Base-by-base conservation (phyloP, 108 stramenopile genomes). In the Cyclotella kingstonii region DNA sequence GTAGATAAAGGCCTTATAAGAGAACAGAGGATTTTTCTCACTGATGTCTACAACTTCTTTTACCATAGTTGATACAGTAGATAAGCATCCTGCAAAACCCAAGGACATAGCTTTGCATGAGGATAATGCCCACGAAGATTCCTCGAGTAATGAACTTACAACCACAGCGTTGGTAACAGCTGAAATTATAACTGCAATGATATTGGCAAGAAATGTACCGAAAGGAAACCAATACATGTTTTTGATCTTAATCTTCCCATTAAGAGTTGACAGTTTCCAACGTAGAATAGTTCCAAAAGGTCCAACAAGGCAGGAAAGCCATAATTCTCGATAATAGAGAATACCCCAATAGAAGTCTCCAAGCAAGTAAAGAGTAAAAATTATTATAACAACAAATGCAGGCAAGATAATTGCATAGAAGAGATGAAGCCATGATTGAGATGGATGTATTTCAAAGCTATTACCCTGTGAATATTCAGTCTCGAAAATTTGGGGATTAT, bases 61-160 rank as follows among this genome's bases (percentile, higher is more conserved):
- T 14, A 76, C 82, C 29, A 86, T 54, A 10, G 90, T 77, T 8
- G 90, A 91, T 3, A 91, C 87, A 6, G 90, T 88, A 12, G 85
- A 85, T 23, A 91, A 53, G 61, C 82, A 83, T 11, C 87, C 90
- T 30, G 84, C 82, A 51, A 87, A 74, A 15, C 90, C 90, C 9
- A 76, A 14, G 8, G 49, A 60, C 1, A 66, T 33, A 18, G 57
- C 70, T 25, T 61, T 52, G 9, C 86, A 14, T 18, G 61, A 70
- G 17, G 58, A 49, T 14, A 27, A 36, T 43, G 21, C 38, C 83
- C 77, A 84, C 42, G 66, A 81, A 0, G 19, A 55, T 25, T 12
- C 34, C 34, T 51, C 45, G 46, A 56, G 30, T 38, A 44, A 39
- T 73, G 33, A 21, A 23, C 28, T 34, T 33, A 36, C 58, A 0